Percentiles rank a stretch among this genome's conserved stretches.
These are phyloP conservation scores for Neopestalotiopsis rosae DNA, from an alignment of 2,329 filamentous ascomycete genomes.

Conservation along the genomic window DNA sequence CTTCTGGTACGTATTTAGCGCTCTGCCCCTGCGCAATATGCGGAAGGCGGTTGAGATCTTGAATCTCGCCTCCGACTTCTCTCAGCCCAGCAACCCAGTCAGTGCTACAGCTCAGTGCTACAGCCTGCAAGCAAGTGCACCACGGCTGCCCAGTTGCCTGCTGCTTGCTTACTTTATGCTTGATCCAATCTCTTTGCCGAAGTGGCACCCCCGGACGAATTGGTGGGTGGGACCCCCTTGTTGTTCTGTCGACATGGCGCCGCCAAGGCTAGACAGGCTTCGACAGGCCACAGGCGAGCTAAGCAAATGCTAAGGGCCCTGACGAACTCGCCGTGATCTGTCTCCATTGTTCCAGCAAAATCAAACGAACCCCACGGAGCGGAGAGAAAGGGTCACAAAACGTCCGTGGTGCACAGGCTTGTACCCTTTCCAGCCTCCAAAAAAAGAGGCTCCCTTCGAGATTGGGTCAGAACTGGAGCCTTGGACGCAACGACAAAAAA, in stretches of 20 bases:
- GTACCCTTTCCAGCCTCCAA: background rate
- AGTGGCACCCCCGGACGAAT: conserved; percentile 18
- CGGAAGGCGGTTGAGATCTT: conserved; percentile 11
- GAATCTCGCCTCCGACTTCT: conserved; percentile 13
- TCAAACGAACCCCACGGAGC: conserved; percentile 19
- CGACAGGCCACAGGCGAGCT: conserved; percentile 8
- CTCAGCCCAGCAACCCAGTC: background rate
- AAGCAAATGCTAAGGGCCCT: conserved; percentile 6
- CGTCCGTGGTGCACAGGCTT: conserved; percentile 8
- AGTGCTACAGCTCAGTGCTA: background rate
- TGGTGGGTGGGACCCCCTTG: background rate
- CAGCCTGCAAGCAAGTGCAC: background rate
- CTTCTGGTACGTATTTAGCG: background rate
- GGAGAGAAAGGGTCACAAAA: conserved; percentile 3
- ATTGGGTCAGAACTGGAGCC: background rate
- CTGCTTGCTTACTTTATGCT: conserved; percentile 17
- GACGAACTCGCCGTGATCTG: conserved; percentile 6
- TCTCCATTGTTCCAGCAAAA: conserved; percentile 18
- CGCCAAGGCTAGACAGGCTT: conserved; percentile 19
- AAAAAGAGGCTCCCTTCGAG: background rate
- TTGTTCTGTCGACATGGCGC: conserved; percentile 11
- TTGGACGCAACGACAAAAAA: background rate
- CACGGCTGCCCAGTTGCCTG: background rate
- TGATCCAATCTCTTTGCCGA: conserved; percentile 21
- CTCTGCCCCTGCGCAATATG: background rate